phyloP scores from a whole-genome alignment of 2,329 filamentous ascomycete species.

The Aureobasidium lini region DNA sequence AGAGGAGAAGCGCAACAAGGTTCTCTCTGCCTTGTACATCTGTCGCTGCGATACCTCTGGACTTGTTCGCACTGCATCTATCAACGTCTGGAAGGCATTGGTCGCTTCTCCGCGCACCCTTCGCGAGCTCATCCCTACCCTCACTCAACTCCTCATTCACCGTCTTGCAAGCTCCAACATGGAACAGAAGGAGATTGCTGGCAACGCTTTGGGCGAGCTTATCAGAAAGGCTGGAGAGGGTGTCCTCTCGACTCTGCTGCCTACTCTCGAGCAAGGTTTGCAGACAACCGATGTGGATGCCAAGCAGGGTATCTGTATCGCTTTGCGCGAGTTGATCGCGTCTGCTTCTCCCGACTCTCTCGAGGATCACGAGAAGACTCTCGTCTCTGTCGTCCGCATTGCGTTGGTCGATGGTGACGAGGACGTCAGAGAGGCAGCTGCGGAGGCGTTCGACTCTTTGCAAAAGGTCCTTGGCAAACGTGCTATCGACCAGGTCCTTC shows the following conservation, averaged over 20 bases:
- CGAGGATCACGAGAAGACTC: constrained; percentile 88
- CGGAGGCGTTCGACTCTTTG: constrained; percentile 91
- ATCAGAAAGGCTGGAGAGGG: constrained; percentile 95
- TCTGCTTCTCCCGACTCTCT: constrained; percentile 83
- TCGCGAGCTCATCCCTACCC: constrained; percentile 89
- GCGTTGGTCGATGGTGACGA: constrained; percentile 84
- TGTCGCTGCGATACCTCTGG: constrained; percentile 95
- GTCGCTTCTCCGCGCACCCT: constrained; percentile 87
- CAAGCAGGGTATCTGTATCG: constrained; percentile 95
- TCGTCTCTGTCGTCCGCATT: constrained; percentile 88
- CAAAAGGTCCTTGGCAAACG: constrained; percentile 91
- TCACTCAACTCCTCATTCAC: constrained; percentile 90
- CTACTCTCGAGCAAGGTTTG: constrained; percentile 85
- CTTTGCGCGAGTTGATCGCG: constrained; percentile 83
- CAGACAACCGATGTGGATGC: constrained; percentile 83
- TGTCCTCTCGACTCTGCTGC: constrained; percentile 77
- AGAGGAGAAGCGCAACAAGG: constrained; percentile 93
- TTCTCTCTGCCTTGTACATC: constrained; percentile 93
- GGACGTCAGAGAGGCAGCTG: constrained; percentile 89
- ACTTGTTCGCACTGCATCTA: constrained; percentile 79
- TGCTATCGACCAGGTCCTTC: constrained; percentile 90
- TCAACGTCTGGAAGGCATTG: constrained; percentile 93
- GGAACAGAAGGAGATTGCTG: constrained; percentile 98
- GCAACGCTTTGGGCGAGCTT: constrained; percentile 90
- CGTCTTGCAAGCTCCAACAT: constrained; percentile 91